A percentile compares a stretch with the other conserved stretches of the same genome.
These are phyloP conservation scores for Lantana camara DNA, from an alignment of 257 asterid genomes.

Conservation along the genomic window DNA sequence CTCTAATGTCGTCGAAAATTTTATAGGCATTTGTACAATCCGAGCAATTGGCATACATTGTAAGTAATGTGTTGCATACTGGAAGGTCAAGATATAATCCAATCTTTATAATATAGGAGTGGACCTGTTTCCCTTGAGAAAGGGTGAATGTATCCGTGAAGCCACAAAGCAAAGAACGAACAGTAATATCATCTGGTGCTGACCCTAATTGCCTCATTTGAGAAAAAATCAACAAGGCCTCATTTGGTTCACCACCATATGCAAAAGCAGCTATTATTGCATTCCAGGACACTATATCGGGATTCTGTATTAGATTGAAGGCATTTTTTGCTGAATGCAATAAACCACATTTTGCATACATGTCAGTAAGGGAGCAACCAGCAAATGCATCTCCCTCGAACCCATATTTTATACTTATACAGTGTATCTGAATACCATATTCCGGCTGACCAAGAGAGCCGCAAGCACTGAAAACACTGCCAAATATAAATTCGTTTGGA, in stretches of 20 bases:
- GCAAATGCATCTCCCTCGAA: conserved; percentile 49
- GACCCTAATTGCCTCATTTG: conserved; percentile 56
- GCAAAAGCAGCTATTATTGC: conserved; percentile 68
- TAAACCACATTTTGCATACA: conserved; percentile 77
- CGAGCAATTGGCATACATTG: conserved; percentile 72
- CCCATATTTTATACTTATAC: conserved; percentile 57
- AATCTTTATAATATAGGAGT: conserved; percentile 51
- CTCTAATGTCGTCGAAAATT: conserved; percentile 46
- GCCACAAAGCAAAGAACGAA: conserved; percentile 73
- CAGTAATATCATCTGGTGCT: conserved; percentile 59
- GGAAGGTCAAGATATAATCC: conserved; percentile 52
- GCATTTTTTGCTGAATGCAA: conserved; percentile 57
- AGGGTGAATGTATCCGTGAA: conserved; percentile 39
- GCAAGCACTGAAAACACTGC: conserved; percentile 71
- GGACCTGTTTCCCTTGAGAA: conserved; percentile 68
- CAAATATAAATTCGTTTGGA: conserved; percentile 66
- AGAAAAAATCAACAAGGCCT: conserved; percentile 53
- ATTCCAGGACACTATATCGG: conserved; percentile 76
- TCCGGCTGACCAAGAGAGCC: conserved; percentile 49
- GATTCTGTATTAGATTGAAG: conserved; percentile 52
- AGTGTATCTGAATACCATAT: conserved; percentile 71
- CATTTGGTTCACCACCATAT: conserved; percentile 51
- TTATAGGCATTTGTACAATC: conserved; percentile 44
- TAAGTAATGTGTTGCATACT: conserved; percentile 63
- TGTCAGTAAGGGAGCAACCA: conserved; percentile 75